Evolutionary conservation across 169 alveolate genomes (phyloP), one percentile per base, ranked within the genome.

Genomic region (Plasmodium billcollinsi): DNA sequence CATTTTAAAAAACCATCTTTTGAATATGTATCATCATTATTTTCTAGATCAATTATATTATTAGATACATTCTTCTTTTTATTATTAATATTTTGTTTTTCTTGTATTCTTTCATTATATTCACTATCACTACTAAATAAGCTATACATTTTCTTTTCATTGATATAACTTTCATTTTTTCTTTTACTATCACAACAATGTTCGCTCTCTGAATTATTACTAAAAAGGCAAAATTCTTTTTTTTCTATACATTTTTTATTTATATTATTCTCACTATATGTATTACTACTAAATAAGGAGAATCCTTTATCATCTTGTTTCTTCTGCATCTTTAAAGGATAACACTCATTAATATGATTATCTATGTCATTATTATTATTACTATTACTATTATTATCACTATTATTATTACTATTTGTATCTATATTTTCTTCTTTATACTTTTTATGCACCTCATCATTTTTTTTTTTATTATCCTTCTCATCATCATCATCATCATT

Each of bases 281-380:
- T 39, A 20, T 61, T 66, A 33, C 74, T 63, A 74, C 21, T 74
- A 58, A 61, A 61, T 11, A 74, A 11, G 63, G 18, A 24, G 20
- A 33, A 54, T 56, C n/a, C 26, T 20, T 15, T 54, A n/a, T 21
- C 65, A 9, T 18, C 18, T 3, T 4, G 14, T 26, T 24, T 39
- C 12, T 66, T n/a, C 3, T 66, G 29, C 14, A 3, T 66, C 6
- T 62, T 4, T 62, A 2, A 8, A 2, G 20, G 0, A 9, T n/a
- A 2, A 29, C 43, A 29, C 1, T 5, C 3, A 29, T 29, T 29
- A 29, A 3, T 61, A 15, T 20, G 12, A 59, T 20, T 20, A 14
- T 59, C 69, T 18, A 56, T 24, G 70, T 39, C 18, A 33, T 45
- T 18, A 52, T 49, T 49, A 49, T 49, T 14, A 11, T 1, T n/a